Evolutionary conservation across 768 basidiomycete genomes (phyloP), one percentile per base, ranked within the genome.

Genomic region (Bullera alba): DNA sequence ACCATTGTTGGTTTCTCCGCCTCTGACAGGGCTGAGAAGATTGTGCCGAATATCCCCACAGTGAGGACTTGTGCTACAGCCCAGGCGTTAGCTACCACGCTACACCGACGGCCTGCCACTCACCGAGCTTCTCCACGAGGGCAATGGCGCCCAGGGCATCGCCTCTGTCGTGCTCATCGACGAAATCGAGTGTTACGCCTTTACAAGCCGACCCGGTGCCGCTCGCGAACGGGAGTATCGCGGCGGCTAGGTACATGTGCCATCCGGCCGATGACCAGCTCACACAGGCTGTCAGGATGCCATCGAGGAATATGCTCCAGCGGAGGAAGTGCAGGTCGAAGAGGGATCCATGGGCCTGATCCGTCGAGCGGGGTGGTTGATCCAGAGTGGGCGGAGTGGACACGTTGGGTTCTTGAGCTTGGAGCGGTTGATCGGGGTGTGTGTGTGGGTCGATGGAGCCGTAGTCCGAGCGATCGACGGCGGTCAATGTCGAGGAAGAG

Each of bases 101-200:
- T 21, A 32, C 25, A 38, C 6, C 27, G 34, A 30, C 38, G 21
- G 21, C 8, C 8, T 34, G 23, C 12, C 44, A 58, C 56, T 53
- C 48, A 42, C 66, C 69, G 17, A 71, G 46, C 17, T 58, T 59
- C 47, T 73, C 71, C 19, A 67, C 47, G 27, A 73, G 39, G 1
- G 70, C 61, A 39, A 73, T 66, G 0, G 57, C 71, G 14, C 57
- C 46, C 21, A 73, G 47, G 2, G 71, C 70, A 44, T 71, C 71
- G 1, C 63, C 51, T n/a, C 63, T 48, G 30, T 71, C 54, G 2
- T 61, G 51, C 2, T 50, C 25, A 14, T 50, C 43, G 4, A 72
- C 69, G 44, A 73, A 63, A 42, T 73, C 72, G 37, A 73, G 51
- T 8, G 64, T 57, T 26, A 71, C 71, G 7, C 72, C 72, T 44